Percentiles rank a stretch among this genome's conserved stretches.
Evolutionary conservation across 495 filamentous ascomycete genomes (phyloP).

Genomic region (Penicillium pancosmium): DNA sequence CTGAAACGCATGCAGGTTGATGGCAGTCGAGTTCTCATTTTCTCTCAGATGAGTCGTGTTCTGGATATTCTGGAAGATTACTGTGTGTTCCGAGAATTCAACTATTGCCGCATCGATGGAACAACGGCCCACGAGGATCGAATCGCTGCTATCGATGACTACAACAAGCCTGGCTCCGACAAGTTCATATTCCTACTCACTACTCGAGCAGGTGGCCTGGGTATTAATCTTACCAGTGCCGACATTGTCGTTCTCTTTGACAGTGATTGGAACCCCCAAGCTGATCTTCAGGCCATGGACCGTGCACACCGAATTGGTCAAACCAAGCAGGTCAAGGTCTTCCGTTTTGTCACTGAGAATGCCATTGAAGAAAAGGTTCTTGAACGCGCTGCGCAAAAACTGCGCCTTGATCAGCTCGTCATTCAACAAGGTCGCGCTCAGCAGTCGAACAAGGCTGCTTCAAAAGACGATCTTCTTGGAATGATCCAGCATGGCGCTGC

Average conservation of each 20-base stretch:
- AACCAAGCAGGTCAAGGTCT: conserved; percentile 96
- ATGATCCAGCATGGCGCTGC: conserved; percentile 99
- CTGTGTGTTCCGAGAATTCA: conserved; percentile 89
- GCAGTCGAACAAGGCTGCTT: conserved; percentile 81
- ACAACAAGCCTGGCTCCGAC: conserved; percentile 93
- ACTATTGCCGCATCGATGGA: conserved; percentile 98
- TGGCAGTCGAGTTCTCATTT: conserved; percentile 93
- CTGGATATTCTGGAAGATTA: conserved; percentile 98
- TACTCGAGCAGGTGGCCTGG: conserved; percentile 93
- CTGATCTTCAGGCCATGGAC: conserved; percentile 98
- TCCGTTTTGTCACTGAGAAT: conserved; percentile 95
- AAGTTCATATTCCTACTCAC: conserved; percentile 99
- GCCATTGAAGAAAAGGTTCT: conserved; percentile 99
- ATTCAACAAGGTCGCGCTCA: conserved; percentile 98
- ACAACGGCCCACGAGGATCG: conserved; percentile 97
- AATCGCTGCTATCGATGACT: conserved; percentile 96
- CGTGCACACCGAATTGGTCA: conserved; percentile 98
- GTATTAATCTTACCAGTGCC: conserved; percentile 94
- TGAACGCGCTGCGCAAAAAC: conserved; percentile 94
- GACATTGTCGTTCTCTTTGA: conserved; percentile 99
- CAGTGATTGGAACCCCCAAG: conserved; percentile 99
- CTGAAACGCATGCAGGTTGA: conserved; percentile 79
- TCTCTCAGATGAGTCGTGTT: conserved; percentile 98
- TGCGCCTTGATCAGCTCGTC: conserved; percentile 97
- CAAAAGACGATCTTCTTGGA: conserved; percentile 91